phyloP scores from a whole-genome alignment of 345 rosid species.

The Gossypium arboreum region DNA sequence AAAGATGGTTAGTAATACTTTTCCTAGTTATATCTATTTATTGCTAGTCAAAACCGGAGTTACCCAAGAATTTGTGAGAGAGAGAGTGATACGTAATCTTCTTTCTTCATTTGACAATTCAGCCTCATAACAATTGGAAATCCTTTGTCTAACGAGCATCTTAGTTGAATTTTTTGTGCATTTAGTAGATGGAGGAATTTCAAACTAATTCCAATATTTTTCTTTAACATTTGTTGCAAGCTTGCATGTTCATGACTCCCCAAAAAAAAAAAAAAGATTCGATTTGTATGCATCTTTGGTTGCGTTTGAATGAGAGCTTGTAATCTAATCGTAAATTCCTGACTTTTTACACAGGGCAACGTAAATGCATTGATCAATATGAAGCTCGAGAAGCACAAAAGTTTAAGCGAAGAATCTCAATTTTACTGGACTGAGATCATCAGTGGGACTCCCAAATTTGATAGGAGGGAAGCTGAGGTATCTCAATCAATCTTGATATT shows the following conservation, averaged over 20 bases:
- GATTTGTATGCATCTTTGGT: not conserved
- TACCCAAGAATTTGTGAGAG: too few relatives aligned
- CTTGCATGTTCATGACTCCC: not conserved
- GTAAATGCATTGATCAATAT: conserved; percentile 76
- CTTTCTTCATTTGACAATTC: not conserved
- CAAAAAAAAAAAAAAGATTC: not conserved
- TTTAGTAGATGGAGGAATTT: not conserved
- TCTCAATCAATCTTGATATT: not conserved
- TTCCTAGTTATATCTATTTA: too few relatives aligned
- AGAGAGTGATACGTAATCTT: too few relatives aligned
- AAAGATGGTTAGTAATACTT: too few relatives aligned
- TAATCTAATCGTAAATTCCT: conserved; percentile 4
- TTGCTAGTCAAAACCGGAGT: too few relatives aligned
- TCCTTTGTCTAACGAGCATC: not conserved
- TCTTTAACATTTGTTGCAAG: not conserved
- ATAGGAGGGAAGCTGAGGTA: conserved; percentile 80
- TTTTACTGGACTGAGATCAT: conserved; percentile 72
- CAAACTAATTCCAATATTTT: not conserved
- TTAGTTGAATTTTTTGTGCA: not conserved
- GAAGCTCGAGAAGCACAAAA: conserved; percentile 95
- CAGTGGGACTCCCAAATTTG: conserved; percentile 70
- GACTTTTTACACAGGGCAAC: conserved; percentile 48
- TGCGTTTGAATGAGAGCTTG: not conserved
- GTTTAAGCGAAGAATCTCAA: conserved; percentile 69
- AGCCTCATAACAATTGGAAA: not conserved